Evolutionary conservation across 768 basidiomycete genomes (phyloP).

Genomic region (Hygrophoropsis aurantiaca): DNA sequence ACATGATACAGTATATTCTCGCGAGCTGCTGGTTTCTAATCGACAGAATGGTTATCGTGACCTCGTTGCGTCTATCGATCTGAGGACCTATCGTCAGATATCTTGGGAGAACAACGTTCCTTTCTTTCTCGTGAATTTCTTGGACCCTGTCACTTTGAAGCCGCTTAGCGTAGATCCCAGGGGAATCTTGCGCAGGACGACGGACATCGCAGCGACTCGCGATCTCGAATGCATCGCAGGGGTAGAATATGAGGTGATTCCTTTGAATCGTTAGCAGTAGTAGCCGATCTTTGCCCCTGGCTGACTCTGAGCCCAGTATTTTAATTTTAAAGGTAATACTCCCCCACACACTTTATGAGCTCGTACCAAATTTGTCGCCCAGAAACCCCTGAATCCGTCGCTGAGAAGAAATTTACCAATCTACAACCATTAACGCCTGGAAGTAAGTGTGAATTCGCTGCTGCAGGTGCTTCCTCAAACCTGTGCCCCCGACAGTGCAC

Average conservation of each 20-base stretch:
- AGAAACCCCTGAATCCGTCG: slow-evolving; percentile 80
- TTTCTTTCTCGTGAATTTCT: slow-evolving; percentile 90
- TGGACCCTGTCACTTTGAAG: slow-evolving; percentile 80
- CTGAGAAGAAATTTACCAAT: slow-evolving; percentile 74
- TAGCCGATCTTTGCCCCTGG: not conserved
- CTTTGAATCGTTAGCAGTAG: slow-evolving; percentile 5
- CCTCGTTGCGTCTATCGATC: slow-evolving; percentile 81
- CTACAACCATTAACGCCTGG: slow-evolving; percentile 87
- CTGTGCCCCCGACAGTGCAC: slow-evolving; percentile 63
- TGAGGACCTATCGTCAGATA: slow-evolving; percentile 84
- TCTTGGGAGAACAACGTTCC: slow-evolving; percentile 92
- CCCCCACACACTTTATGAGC: slow-evolving; percentile 2
- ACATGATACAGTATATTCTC: slow-evolving; percentile 81
- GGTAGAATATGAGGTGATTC: slow-evolving; percentile 85
- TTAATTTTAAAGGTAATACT: slow-evolving; percentile 86
- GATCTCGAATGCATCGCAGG: slow-evolving; percentile 77
- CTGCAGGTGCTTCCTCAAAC: not conserved
- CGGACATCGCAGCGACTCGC: slow-evolving; percentile 44
- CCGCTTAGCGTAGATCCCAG: slow-evolving; percentile 85
- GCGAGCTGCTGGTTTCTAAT: slow-evolving; percentile 89
- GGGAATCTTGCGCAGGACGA: slow-evolving; percentile 65
- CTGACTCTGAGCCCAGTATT: slow-evolving; percentile 62
- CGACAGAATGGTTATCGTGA: slow-evolving; percentile 91
- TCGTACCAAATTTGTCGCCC: slow-evolving; percentile 12
- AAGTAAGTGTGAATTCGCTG: slow-evolving; percentile 54